A percentile compares a stretch with the other conserved stretches of the same genome.
phyloP scores from a whole-genome alignment of 129 eudicot genomes.

The Scalesia atractyloides region DNA sequence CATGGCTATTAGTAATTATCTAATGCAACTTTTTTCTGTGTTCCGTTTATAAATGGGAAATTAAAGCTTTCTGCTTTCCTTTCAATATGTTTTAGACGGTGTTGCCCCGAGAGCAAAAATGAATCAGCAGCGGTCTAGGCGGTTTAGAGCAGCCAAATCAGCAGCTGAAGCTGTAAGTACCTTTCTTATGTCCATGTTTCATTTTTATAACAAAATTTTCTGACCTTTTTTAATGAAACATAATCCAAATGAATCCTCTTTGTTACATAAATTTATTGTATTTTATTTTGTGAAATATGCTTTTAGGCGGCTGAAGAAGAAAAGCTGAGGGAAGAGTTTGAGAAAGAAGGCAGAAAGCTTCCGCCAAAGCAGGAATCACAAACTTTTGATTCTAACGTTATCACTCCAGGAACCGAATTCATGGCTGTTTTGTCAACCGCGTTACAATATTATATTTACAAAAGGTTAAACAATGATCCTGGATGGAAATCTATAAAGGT shows the following conservation, averaged over 20 bases:
- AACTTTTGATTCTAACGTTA: constrained; percentile 90
- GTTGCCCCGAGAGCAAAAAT: constrained; percentile 99
- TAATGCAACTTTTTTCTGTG: constrained; percentile 7
- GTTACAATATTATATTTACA: constrained; percentile 81
- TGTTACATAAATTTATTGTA: not conserved
- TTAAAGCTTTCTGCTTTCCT: constrained; percentile 17
- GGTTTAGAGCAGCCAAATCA: constrained; percentile 95
- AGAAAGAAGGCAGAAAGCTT: constrained; percentile 89
- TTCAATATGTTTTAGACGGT: constrained; percentile 59
- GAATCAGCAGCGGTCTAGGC: constrained; percentile 99
- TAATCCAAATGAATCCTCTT: not conserved
- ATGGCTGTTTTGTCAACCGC: constrained; percentile 86
- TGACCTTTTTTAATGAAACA: not conserved
- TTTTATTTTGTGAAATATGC: constrained; percentile 15
- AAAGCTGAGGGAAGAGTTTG: constrained; percentile 82
- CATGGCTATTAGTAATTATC: constrained; percentile 92
- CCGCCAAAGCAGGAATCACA: constrained; percentile 90
- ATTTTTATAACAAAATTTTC: not conserved
- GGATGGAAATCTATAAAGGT: too few species aligned
- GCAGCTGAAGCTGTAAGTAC: constrained; percentile 88
- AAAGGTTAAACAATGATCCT: constrained; percentile 83
- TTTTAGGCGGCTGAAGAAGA: constrained; percentile 95
- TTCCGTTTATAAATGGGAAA: not conserved
- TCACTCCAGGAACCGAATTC: constrained; percentile 88
- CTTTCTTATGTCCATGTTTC: not conserved